Evolutionary conservation across 768 basidiomycete genomes (phyloP), one percentile per base, ranked within the genome.

Genomic region (Clitopilus hobsonii): DNA sequence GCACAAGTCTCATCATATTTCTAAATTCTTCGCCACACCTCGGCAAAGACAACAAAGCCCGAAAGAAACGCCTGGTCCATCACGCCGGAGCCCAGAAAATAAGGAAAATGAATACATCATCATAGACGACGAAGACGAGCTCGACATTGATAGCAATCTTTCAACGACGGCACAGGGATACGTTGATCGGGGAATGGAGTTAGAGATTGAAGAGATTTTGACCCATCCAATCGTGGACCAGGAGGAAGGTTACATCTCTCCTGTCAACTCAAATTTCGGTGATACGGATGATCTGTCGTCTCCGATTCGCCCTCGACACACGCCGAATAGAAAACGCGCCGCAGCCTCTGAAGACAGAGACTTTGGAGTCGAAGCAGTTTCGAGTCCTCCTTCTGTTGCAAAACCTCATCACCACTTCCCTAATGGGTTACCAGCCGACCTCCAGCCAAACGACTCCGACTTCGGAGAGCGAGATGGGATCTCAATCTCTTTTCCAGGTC

Each of bases 231-330:
- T 60, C 8, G 82, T 89, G 14, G 74, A 76, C 63, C 90, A 90
- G 69, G 91, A 92, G 64, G 89, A 89, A 57, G 90, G 91, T 14
- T 93, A 92, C 68, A 75, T 88, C 52, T 90, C 90, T n/a, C 89
- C 89, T 14, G 71, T 80, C 7, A 71, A 79, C 48, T 82, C 82
- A 22, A 72, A 76, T 59, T 77, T 76, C 50, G 73, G 74, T 57
- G 85, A 84, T 30, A 77, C 77, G 23, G 82, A 88, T 55, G 83
- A 84, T 7, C 61, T 91, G 25, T 89, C 87, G 48, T 90, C 89
- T 10, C 88, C 89, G 22, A 57, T 74, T 36, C 73, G 72, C 27
- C 71, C 65, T 14, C 55, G 55, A 23, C 59, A 55, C 18, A 55
- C 58, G 14, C 56, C 61, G 13, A 30, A 52, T 36, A 58, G 32